A percentile compares a stretch with the other conserved stretches of the same genome.
These are phyloP conservation scores for Candida odintsovae DNA, from an alignment of 805 yeast genomes.

Conservation along the genomic window DNA sequence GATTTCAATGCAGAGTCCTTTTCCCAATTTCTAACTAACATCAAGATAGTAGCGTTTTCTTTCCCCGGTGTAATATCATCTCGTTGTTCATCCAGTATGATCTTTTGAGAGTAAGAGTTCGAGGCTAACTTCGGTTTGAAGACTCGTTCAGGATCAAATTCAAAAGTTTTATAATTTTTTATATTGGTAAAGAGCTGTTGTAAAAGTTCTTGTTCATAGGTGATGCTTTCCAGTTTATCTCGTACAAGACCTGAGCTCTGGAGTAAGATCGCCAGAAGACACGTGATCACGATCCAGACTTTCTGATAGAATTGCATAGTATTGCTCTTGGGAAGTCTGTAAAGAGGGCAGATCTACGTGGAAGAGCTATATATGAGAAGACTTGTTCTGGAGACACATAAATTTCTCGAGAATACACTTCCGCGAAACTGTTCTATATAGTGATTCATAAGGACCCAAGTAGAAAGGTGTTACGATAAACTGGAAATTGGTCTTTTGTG, in stretches of 20 bases:
- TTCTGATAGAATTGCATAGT: conserved; percentile 21
- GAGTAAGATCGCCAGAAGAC: conserved; percentile 14
- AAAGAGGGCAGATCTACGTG: too few relatives aligned
- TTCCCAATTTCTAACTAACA: conserved; percentile 84
- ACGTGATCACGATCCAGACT: conserved; percentile 22
- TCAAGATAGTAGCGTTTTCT: conserved; percentile 82
- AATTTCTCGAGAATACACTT: neutral
- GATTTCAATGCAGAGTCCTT: conserved; percentile 65
- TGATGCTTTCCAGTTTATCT: conserved; percentile 17
- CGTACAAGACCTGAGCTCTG: conserved; percentile 17
- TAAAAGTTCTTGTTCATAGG: conserved; percentile 9
- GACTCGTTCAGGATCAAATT: conserved; percentile 13
- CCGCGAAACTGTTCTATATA: neutral
- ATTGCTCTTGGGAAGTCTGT: too few relatives aligned
- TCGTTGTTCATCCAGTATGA: conserved; percentile 23
- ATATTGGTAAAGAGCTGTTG: conserved; percentile 21
- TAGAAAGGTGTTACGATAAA: too few relatives aligned
- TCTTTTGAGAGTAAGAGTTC: conserved; percentile 31
- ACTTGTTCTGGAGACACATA: too few relatives aligned
- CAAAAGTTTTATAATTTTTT: conserved; percentile 8
- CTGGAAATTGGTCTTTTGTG: too few relatives aligned
- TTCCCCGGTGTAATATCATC: conserved; percentile 37
- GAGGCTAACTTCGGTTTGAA: conserved; percentile 30
- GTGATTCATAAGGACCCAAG: too few relatives aligned
- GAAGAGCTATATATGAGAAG: too few relatives aligned